These are phyloP conservation scores for Cladosporium sphaerospermum DNA, from an alignment of 2,329 filamentous ascomycete species.

Conservation along the genomic window DNA sequence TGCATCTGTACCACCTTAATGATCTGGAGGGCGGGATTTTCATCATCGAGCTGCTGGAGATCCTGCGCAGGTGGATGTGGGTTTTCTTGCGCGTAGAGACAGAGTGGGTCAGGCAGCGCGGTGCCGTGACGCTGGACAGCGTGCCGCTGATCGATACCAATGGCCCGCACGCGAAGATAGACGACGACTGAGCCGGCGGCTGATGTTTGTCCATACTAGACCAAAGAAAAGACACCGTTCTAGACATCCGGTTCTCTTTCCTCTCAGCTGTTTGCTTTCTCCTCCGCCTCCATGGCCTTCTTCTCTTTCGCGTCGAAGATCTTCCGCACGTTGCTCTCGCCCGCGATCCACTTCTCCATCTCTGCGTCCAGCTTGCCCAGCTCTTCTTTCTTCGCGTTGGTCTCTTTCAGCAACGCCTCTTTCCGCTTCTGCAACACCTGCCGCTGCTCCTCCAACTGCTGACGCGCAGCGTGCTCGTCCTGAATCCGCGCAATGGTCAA, in stretches of 20 bases:
- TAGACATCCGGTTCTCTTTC: not conserved
- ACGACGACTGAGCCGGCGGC: slow-evolving; percentile 6
- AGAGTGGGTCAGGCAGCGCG: slow-evolving; percentile 56
- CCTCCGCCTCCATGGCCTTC: slow-evolving; percentile 15
- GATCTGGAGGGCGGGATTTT: slow-evolving; percentile 89
- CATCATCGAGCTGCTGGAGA: slow-evolving; percentile 77
- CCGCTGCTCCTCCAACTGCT: slow-evolving; percentile 77
- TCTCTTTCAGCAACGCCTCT: slow-evolving; percentile 63
- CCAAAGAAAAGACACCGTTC: not conserved
- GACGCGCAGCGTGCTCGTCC: slow-evolving; percentile 78
- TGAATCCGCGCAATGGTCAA: slow-evolving; percentile 87
- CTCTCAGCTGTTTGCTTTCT: not conserved
- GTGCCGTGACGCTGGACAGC: slow-evolving; percentile 7
- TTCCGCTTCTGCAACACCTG: slow-evolving; percentile 59
- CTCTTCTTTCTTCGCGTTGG: slow-evolving; percentile 91
- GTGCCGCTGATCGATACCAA: slow-evolving; percentile 7
- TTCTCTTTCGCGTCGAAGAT: slow-evolving; percentile 25
- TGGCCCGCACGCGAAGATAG: slow-evolving; percentile 14
- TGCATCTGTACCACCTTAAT: slow-evolving; percentile 73
- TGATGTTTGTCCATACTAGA: not conserved
- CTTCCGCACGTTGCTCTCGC: slow-evolving; percentile 22
- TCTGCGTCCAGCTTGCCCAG: slow-evolving; percentile 85
- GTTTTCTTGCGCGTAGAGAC: slow-evolving; percentile 93
- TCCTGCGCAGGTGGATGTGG: slow-evolving; percentile 89
- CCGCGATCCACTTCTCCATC: slow-evolving; percentile 53